phyloP scores from a whole-genome alignment of 306 rosid species.

The Lathyrus aphaca region DNA sequence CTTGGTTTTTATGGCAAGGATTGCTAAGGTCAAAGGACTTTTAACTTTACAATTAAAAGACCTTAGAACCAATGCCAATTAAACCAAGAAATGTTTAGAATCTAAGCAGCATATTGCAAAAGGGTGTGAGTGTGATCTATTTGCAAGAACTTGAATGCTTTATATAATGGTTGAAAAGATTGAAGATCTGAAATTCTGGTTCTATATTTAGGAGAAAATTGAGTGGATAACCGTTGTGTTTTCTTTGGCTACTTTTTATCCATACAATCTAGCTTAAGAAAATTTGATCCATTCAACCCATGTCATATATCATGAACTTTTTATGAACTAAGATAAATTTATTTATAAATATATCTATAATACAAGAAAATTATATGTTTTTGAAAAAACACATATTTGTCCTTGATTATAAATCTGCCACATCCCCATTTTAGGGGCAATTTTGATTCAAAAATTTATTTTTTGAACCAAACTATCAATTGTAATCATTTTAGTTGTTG shows the following conservation, averaged over 20 bases:
- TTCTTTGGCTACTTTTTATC: neutral
- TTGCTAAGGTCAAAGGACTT: constrained; percentile 41
- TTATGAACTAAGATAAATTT: no score
- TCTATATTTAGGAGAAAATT: constrained; percentile 44
- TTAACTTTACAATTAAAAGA: neutral
- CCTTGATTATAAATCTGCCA: no score
- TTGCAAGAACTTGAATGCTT: neutral
- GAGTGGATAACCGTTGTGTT: constrained; percentile 41
- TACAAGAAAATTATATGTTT: no score
- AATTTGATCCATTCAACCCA: no score
- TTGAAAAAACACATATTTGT: no score
- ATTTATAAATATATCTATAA: no score
- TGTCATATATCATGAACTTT: no score
- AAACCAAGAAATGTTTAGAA: constrained; percentile 20
- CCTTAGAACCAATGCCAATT: constrained; percentile 44
- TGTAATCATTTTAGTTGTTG: no score
- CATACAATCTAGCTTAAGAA: constrained; percentile 16
- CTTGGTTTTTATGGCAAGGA: constrained; percentile 31
- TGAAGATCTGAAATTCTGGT: neutral
- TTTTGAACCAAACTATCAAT: no score
- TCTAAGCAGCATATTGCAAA: neutral
- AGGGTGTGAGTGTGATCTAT: neutral
- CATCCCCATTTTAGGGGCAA: no score
- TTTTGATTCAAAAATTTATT: no score
- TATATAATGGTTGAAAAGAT: constrained; percentile 39